phyloP scores from a whole-genome alignment of 148 eudicot species.

The Heliamphora exappendiculata region DNA sequence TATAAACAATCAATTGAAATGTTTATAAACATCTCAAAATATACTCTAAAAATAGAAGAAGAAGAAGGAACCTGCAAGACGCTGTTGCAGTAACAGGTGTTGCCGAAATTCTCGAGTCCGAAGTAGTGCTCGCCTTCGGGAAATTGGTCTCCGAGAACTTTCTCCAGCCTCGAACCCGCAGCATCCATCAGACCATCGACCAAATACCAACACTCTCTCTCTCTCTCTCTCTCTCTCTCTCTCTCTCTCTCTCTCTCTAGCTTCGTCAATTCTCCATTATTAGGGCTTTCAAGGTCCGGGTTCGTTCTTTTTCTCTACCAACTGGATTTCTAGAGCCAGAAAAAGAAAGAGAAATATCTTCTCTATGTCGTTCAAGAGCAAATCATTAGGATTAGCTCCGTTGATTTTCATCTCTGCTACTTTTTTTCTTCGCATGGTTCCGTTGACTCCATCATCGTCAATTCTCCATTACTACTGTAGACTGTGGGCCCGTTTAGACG shows the following conservation, averaged over 20 bases:
- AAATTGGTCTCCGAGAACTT: constrained; percentile 81
- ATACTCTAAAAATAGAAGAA: not conserved
- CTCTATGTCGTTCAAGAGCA: not conserved
- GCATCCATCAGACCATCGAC: constrained; percentile 75
- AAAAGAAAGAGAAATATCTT: not conserved
- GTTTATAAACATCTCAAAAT: not conserved
- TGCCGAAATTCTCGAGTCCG: constrained; percentile 80
- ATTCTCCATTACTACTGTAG: too few relatives aligned
- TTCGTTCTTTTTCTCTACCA: not conserved
- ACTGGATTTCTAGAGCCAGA: not conserved
- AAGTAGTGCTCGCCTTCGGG: constrained; percentile 86
- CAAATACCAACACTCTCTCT: constrained; percentile 38
- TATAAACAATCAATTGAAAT: too few relatives aligned
- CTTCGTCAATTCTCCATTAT: not conserved
- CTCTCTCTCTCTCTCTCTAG: not conserved
- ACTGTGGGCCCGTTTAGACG: too few relatives aligned
- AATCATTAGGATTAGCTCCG: not conserved
- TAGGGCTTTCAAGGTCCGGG: not conserved
- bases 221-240: constrained; percentile 7
- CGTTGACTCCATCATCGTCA: constrained; percentile 1
- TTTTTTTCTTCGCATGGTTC: not conserved
- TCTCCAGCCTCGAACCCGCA: constrained; percentile 79
- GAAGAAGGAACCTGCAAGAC: constrained; percentile 66
- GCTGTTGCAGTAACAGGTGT: constrained; percentile 83
- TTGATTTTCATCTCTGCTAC: not conserved